Percentiles rank a stretch among this genome's conserved stretches.
Conservation (phyloP, 257 asterid species). For the Fraxinus cuspidata region DNA sequence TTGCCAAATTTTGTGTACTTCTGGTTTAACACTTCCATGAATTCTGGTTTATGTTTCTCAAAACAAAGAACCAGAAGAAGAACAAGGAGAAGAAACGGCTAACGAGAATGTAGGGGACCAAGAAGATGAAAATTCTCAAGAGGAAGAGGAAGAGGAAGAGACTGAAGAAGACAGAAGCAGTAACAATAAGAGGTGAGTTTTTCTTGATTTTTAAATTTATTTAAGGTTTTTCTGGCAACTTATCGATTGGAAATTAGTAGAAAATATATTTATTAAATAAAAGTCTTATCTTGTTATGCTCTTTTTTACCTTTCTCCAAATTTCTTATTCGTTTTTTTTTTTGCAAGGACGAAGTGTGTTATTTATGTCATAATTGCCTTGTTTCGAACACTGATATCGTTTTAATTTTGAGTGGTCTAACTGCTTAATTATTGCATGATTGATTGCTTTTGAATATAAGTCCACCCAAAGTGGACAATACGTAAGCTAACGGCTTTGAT, state of each 20-base stretch:
- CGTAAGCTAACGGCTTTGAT: too few relatives aligned
- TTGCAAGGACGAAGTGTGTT: not conserved
- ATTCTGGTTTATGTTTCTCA: not conserved
- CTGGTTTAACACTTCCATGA: not conserved
- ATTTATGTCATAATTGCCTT: not conserved
- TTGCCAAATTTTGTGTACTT: not conserved
- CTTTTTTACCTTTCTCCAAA: not conserved
- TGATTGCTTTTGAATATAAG: not conserved
- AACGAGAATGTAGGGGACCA: not conserved
- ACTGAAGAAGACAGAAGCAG: slow-evolving; percentile 16
- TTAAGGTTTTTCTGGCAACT: not conserved
- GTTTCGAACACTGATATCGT: not conserved
- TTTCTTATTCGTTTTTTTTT: not conserved
- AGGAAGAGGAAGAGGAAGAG: slow-evolving; percentile 23
- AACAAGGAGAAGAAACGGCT: slow-evolving; percentile 2
- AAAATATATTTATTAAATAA: not conserved
- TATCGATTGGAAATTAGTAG: not conserved
- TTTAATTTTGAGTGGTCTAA: not conserved
- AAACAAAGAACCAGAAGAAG: not conserved
- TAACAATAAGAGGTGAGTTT: slow-evolving; percentile 27
- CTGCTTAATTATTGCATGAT: not conserved
- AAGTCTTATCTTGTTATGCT: not conserved
- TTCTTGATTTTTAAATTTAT: not conserved
- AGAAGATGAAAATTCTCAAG: not conserved
- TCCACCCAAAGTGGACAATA: too few relatives aligned